A percentile compares a stretch with the other conserved stretches of the same genome.
Evolutionary conservation across 1,139 yeast species (phyloP).

Genomic region (Lizanozyma gosingica): DNA sequence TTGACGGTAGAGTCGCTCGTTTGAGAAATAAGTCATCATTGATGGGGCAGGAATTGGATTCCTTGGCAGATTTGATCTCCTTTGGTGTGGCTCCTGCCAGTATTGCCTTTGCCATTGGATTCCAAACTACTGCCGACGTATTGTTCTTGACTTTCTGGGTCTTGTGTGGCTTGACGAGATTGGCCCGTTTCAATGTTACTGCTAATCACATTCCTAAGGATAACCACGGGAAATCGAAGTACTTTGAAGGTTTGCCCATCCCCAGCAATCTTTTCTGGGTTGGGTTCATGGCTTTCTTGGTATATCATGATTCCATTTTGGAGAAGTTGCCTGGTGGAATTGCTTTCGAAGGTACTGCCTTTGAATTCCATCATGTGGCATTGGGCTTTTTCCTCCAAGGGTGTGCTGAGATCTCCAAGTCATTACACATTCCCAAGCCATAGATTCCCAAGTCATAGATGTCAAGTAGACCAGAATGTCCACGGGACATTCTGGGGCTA

Average conservation of each 20-base stretch:
- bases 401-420: conserved; percentile 85
- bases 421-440: conserved; percentile 84
- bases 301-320: conserved; percentile 26
- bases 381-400: conserved; percentile 69
- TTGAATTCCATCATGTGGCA: conserved; percentile 70
- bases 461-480: too few species aligned
- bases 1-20: conserved; percentile 96
- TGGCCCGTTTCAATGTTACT: conserved; percentile 92
- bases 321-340: conserved; percentile 60
- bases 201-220: conserved; percentile 91
- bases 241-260: conserved; percentile 92
- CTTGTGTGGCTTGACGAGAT: conserved; percentile 84
- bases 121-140: conserved; percentile 75
- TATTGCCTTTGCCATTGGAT: conserved; percentile 85
- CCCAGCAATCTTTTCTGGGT: conserved; percentile 82
- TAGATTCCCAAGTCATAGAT: too few species aligned
- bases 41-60: conserved; percentile 96
- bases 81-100: conserved; percentile 93
- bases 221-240: conserved; percentile 66
- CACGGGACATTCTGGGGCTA: too few species aligned
- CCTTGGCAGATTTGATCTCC: conserved; percentile 87
- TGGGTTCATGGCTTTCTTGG: conserved; percentile 57
- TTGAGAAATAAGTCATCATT: conserved; percentile 84
- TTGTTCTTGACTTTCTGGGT: conserved; percentile 76
- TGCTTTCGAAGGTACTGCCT: conserved; percentile 40